phyloP scores from a whole-genome alignment of 208 protist genomes.

The Giardia muris region DNA sequence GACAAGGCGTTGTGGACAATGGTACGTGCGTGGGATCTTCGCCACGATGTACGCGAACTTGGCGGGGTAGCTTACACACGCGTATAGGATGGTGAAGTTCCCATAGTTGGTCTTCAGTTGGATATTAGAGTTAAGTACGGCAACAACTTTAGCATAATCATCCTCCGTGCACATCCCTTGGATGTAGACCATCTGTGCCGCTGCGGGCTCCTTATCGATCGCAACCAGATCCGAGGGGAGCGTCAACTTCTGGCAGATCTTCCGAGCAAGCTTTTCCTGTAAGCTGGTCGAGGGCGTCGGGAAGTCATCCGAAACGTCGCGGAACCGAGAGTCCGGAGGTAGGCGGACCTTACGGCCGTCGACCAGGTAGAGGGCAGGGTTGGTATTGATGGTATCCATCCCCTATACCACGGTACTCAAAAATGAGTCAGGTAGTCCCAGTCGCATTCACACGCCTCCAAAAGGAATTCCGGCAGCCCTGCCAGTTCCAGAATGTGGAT shows the following conservation, averaged over 20 bases:
- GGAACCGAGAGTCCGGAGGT: neutral
- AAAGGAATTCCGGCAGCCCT: neutral
- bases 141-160: neutral
- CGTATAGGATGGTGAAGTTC: neutral
- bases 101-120: neutral
- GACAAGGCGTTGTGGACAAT: neutral
- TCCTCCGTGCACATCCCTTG: neutral
- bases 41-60: neutral
- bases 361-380: neutral
- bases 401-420: neutral
- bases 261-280: neutral
- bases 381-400: neutral
- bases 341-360: neutral
- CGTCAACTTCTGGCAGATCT: neutral
- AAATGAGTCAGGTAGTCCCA: neutral
- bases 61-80: neutral
- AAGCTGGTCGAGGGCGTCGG: neutral
- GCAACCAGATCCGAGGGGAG: neutral
- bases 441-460: neutral
- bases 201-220: neutral
- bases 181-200: neutral
- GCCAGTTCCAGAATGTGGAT: slow-evolving; percentile 13
- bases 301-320: neutral
- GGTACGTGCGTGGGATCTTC: neutral
- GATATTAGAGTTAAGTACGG: neutral